These are phyloP conservation scores for Zygotorulaspora mrakii DNA, from an alignment of 1,139 yeast species.

Conservation along the genomic window DNA sequence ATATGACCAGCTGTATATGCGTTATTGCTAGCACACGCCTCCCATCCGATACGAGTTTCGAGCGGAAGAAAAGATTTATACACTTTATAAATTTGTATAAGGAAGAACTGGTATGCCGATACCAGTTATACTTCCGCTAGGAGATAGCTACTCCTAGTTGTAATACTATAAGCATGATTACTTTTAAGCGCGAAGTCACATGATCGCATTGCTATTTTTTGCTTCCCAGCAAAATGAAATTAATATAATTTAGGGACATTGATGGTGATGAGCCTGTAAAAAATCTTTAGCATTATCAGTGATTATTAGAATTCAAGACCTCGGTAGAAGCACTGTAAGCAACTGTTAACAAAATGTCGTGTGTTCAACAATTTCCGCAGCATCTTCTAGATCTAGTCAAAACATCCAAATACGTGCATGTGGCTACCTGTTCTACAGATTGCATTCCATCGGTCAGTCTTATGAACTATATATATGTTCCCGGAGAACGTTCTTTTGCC, in stretches of 20 bases:
- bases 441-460: constrained; percentile 77
- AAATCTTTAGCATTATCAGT: too few species aligned
- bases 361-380: constrained; percentile 47
- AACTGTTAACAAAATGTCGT: constrained; percentile 19
- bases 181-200: not conserved
- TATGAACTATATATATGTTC: constrained; percentile 78
- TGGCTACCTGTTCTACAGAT: constrained; percentile 66
- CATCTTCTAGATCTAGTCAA: constrained; percentile 52
- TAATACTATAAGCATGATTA: not conserved
- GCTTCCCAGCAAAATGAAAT: not conserved
- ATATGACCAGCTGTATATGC: too few species aligned
- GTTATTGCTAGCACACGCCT: too few species aligned
- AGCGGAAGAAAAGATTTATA: too few species aligned
- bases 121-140: too few species aligned
- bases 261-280: not conserved
- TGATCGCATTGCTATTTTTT: not conserved
- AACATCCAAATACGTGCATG: constrained; percentile 66
- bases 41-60: too few species aligned
- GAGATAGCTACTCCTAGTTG: not conserved
- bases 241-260: not conserved
- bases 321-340: too few species aligned
- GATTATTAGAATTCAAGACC: too few species aligned
- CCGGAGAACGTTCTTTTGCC: constrained; percentile 37
- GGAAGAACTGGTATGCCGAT: too few species aligned
- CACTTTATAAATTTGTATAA: too few species aligned